Evolutionary conservation across 305 asterid genomes (phyloP), one percentile per base, ranked within the genome.

Genomic region (Fraxinus greggii): DNA sequence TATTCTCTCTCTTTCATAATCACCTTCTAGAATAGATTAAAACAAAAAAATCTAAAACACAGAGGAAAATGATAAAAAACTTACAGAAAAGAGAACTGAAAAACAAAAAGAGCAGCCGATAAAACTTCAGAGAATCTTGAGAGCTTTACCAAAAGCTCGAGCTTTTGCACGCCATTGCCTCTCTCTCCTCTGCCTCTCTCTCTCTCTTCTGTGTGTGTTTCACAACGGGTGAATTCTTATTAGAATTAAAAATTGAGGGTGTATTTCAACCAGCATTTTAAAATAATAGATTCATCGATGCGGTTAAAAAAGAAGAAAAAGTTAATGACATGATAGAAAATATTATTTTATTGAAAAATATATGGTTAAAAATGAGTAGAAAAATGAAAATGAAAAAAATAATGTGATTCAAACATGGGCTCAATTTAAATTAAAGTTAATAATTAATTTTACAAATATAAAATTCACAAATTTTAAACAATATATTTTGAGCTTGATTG

Each of bases 211-310:
- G 40, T 83, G 85, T 59, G 69, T 72, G 26, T 48, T 76, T 42
- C 88, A 75, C 89, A 91, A 93, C 97, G 95, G 95, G 90, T 78
- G 91, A 85, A 83, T 88, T 86, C 83, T 80, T 82, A 48, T 15
- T 4, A 15, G 51, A 40, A 40, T 40, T 40, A 40, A n/a, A n/a
- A n/a, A n/a, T n/a, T n/a, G n/a, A n/a, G n/a, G n/a, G n/a, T n/a
- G n/a, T n/a, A n/a, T n/a, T n/a, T n/a, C n/a, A n/a, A n/a, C n/a
- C n/a, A n/a, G n/a, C n/a, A n/a, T n/a, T n/a, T n/a, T n/a, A n/a
- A n/a, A n/a, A n/a, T n/a, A n/a, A n/a, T n/a, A n/a, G n/a, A n/a
- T n/a, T n/a, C n/a, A n/a, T n/a, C n/a, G n/a, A n/a, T n/a, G n/a
- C n/a, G n/a, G n/a, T n/a, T n/a, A n/a, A n/a, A n/a, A n/a, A n/a